These are phyloP conservation scores for Pulveroboletus frians DNA, from an alignment of 768 basidiomycete genomes.

Conservation along the genomic window DNA sequence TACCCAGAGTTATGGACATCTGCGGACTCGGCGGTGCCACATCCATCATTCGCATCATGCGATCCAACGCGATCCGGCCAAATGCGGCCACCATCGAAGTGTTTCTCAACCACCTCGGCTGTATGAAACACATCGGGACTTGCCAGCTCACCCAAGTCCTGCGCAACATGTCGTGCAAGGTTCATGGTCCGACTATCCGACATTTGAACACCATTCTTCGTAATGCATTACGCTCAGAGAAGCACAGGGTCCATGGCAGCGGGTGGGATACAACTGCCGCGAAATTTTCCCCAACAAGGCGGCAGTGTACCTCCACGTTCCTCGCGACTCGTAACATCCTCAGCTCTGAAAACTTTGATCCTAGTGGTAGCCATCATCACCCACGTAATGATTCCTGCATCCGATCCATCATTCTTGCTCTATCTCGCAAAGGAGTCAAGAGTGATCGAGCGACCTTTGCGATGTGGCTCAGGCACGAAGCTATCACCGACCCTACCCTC, in stretches of 20 bases:
- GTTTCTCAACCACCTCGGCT: slow-evolving; percentile 48
- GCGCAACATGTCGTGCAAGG: slow-evolving; percentile 38
- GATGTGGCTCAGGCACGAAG: slow-evolving; percentile 61
- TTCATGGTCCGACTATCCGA: slow-evolving; percentile 45
- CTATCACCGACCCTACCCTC: slow-evolving; percentile 46
- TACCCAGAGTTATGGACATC: slow-evolving; percentile 44
- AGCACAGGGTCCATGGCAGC: slow-evolving; percentile 36
- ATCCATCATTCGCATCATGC: slow-evolving; percentile 53
- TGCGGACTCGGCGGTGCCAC: slow-evolving; percentile 47
- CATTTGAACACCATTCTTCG: slow-evolving; percentile 56
- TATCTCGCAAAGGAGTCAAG: slow-evolving; percentile 44
- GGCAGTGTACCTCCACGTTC: slow-evolving; percentile 3
- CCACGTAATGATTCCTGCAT: slow-evolving; percentile 31
- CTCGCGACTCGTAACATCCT: slow-evolving; percentile 12
- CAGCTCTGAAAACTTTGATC: slow-evolving; percentile 39
- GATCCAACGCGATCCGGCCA: slow-evolving; percentile 41
- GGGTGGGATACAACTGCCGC: slow-evolving; percentile 46
- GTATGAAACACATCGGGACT: slow-evolving; percentile 39
- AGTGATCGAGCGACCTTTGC: slow-evolving; percentile 55
- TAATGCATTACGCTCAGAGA: slow-evolving; percentile 49
- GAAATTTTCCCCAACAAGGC: slow-evolving; percentile 33
- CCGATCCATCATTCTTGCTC: slow-evolving; percentile 41
- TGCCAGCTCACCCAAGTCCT: slow-evolving; percentile 44
- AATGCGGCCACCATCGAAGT: slow-evolving; percentile 52
- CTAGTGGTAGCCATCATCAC: slow-evolving; percentile 39